Evolutionary conservation across 306 rosid genomes (phyloP).

Genomic region (Lotus japonicus): DNA sequence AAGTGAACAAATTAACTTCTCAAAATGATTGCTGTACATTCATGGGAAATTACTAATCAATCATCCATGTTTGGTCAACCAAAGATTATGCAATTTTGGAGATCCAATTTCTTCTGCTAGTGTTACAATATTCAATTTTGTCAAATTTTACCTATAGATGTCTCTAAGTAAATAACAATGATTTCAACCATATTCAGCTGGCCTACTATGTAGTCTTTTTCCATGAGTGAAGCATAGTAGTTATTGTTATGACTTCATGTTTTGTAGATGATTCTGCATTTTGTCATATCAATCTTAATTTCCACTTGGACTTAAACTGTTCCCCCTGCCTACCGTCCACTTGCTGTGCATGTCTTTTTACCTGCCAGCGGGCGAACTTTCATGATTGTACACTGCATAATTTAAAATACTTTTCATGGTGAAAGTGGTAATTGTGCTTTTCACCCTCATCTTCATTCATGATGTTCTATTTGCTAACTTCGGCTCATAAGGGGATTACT

Average conservation of each 20-base stretch:
- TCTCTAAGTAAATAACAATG: neutral
- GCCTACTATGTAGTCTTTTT: neutral
- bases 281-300: neutral
- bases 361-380: neutral
- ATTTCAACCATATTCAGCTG: neutral
- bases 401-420: neutral
- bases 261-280: slow-evolving; percentile 8
- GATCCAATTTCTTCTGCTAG: neutral
- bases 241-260: neutral
- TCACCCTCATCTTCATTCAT: neutral
- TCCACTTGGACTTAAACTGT: neutral
- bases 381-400: neutral
- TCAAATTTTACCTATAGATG: neutral
- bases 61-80: neutral
- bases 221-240: neutral
- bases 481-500: neutral
- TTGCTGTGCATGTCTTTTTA: neutral
- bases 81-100: neutral
- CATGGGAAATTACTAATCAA: neutral
- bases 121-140: neutral
- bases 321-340: neutral
- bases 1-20: slow-evolving; percentile 25
- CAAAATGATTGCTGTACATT: neutral
- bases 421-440: slow-evolving; percentile 5
- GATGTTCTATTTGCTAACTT: neutral